Percentiles rank a stretch among this genome's conserved stretches.
Conservation (phyloP, 192 early-diverging fungal genomes). For the Coemansia sp. region DNA sequence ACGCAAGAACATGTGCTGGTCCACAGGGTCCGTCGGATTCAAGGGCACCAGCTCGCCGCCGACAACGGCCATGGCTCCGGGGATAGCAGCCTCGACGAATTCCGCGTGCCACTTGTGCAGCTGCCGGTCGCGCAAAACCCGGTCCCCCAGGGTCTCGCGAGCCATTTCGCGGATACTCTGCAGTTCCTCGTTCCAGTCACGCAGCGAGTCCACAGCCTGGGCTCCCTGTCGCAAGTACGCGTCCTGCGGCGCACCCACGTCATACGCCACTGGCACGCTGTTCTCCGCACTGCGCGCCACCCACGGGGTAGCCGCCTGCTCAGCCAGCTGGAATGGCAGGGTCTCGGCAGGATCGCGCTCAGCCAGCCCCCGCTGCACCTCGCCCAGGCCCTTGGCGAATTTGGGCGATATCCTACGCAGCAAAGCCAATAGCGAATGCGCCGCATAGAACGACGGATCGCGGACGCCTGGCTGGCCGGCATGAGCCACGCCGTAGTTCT, state of each 20-base stretch:
- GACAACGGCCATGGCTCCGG: conserved; percentile 83
- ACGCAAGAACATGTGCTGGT: conserved; percentile 87
- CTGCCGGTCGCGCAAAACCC: conserved; percentile 82
- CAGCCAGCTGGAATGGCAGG: conserved; percentile 65
- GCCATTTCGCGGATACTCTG: conserved; percentile 89
- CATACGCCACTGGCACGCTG: conserved; percentile 29
- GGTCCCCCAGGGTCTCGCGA: conserved; percentile 72
- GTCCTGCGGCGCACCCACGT: conserved; percentile 36
- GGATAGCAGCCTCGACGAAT: conserved; percentile 88
- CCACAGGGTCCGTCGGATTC: conserved; percentile 74
- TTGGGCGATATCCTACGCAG: conserved; percentile 67
- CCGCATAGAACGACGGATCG: conserved; percentile 33
- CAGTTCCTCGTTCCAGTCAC: conserved; percentile 98
- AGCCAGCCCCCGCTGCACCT: conserved; percentile 64
- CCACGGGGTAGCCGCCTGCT: conserved; percentile 82
- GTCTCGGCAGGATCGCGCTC: conserved; percentile 76
- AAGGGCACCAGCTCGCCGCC: conserved; percentile 75
- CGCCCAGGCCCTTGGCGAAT: conserved; percentile 71
- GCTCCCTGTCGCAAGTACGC: conserved; percentile 33
- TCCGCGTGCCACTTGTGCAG: conserved; percentile 86
- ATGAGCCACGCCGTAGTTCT: conserved; percentile 33
- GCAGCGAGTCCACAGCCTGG: conserved; percentile 52
- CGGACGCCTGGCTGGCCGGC: conserved; percentile 45
- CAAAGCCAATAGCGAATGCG: conserved; percentile 71
- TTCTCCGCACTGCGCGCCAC: conserved; percentile 61